Base-by-base conservation (phyloP, 805 yeast genomes). In the Sugiyamaella boreocaroliniensis region DNA sequence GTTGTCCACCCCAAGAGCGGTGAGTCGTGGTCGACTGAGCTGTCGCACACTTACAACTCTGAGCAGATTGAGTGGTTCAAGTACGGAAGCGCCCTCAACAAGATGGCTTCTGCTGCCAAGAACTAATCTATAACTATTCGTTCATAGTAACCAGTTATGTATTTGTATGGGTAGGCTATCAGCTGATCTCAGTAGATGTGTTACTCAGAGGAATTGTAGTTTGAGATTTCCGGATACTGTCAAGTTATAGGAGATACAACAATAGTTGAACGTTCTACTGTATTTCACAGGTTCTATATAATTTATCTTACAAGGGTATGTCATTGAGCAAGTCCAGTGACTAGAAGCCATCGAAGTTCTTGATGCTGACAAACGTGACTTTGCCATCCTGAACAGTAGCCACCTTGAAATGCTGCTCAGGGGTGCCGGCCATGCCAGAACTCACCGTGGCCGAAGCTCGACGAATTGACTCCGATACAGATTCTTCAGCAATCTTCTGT, bases 41-140 rank as follows among this genome's bases (percentile, higher is more conserved):
- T 93, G 73, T 81, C 96, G 53, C 99, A 93, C 81, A 93, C 99
- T 61, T 93, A 87, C 82, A 93, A 93, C 81, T 58, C 71, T 59
- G 97, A 93, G 80, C 99, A 92, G 81, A 86, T 92, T 71, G 97
- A 88, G 72, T 92, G 98, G 98, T 92, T 92, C 86, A 92, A 88
- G 82, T 83, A 85, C 68, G 99, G 99, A 79, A 89, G 97, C 65
- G 99, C 99, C 73, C 85, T 93, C 78, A 93, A 93, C 88, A 88
- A 85, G 81, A 88, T 89, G 89, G 86, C 89, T 58, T 68, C 75
- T 61, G 60, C 58, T 49, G 29, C 40, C 37, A 18, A 49, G 40
- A 44, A 52, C 42, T 43, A 45, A 48, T 11, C 29, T 49, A 40
- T 42, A 42, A 42, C 26, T 15, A 11, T 42, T 42, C 20, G 20